Evolutionary conservation across 2,329 filamentous ascomycete genomes (phyloP).

Genomic region (Beauveria scarabaeidicola): DNA sequence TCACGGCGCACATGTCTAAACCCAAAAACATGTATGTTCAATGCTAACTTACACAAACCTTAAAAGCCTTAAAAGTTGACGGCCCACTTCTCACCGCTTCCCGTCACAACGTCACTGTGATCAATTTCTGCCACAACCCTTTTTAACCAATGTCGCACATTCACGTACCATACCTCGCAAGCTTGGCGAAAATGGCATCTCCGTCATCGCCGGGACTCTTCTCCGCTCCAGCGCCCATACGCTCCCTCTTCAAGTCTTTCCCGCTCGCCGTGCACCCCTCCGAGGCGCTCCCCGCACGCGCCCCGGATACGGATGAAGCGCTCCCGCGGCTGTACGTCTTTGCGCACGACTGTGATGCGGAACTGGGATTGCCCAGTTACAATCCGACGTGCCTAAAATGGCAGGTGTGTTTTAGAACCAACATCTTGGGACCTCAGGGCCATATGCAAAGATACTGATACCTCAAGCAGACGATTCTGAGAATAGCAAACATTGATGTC

Average conservation of each 20-base stretch:
- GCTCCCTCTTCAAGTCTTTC: slow-evolving; percentile 74
- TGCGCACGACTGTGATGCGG: slow-evolving; percentile 53
- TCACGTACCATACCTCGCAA: neutral
- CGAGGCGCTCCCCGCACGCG: slow-evolving; percentile 63
- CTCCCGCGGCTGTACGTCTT: slow-evolving; percentile 68
- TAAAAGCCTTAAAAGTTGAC: too few relatives aligned
- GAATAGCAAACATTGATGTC: slow-evolving; percentile 63
- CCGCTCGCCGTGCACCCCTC: slow-evolving; percentile 68
- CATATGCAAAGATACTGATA: too few relatives aligned
- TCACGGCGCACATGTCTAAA: too few relatives aligned
- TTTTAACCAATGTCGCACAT: neutral
- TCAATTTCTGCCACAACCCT: neutral
- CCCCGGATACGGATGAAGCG: slow-evolving; percentile 18
- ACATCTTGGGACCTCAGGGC: too few relatives aligned
- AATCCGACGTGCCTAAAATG: slow-evolving; percentile 93
- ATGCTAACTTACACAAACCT: neutral
- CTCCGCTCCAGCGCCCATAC: slow-evolving; percentile 64
- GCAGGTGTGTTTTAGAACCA: slow-evolving; percentile 53
- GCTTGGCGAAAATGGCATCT: neutral
- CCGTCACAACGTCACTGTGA: neutral
- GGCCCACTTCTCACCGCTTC: neutral
- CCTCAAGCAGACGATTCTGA: slow-evolving; percentile 62
- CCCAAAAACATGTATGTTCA: too few relatives aligned
- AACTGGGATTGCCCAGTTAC: slow-evolving; percentile 60
- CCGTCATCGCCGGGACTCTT: slow-evolving; percentile 23